Conservation (phyloP, 192 early-diverging fungal species). For the Backusella sp. region DNA sequence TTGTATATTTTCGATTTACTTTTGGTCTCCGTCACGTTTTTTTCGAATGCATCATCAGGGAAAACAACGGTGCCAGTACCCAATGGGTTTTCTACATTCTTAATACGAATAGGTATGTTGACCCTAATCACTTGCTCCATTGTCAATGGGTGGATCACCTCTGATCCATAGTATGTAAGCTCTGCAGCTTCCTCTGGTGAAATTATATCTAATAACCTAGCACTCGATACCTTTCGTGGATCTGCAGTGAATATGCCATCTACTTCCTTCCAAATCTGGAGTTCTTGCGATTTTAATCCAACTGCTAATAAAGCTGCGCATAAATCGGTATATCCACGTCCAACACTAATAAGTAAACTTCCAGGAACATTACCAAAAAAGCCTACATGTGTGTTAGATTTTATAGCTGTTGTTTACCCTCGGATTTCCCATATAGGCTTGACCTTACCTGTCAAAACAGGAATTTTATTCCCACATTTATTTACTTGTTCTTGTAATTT, state of each 20-base stretch:
- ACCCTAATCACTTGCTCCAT: constrained; percentile 98
- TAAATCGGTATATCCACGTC: constrained; percentile 91
- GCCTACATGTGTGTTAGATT: constrained; percentile 30
- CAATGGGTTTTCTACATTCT: constrained; percentile 86
- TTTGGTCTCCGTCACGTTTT: not conserved
- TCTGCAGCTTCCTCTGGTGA: constrained; percentile 92
- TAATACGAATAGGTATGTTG: constrained; percentile 90
- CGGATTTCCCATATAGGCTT: not conserved
- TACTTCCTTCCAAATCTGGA: constrained; percentile 96
- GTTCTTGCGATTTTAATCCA: constrained; percentile 71
- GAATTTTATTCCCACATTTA: constrained; percentile 66
- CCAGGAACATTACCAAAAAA: constrained; percentile 91
- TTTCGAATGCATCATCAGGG: constrained; percentile 49
- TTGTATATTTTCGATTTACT: constrained; percentile 19
- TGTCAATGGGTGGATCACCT: constrained; percentile 93
- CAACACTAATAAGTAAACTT: constrained; percentile 78
- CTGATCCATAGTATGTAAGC: constrained; percentile 85
- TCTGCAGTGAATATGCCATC: constrained; percentile 96
- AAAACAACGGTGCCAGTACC: constrained; percentile 84
- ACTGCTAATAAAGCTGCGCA: constrained; percentile 88
- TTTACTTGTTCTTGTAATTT: constrained; percentile 60
- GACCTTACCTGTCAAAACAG: constrained; percentile 81
- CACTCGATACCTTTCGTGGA: constrained; percentile 83
- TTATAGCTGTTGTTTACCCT: not conserved
- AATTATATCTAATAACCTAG: constrained; percentile 74